Base-by-base conservation (phyloP, 23 red algal species). In the Gracilaria domingensis region DNA sequence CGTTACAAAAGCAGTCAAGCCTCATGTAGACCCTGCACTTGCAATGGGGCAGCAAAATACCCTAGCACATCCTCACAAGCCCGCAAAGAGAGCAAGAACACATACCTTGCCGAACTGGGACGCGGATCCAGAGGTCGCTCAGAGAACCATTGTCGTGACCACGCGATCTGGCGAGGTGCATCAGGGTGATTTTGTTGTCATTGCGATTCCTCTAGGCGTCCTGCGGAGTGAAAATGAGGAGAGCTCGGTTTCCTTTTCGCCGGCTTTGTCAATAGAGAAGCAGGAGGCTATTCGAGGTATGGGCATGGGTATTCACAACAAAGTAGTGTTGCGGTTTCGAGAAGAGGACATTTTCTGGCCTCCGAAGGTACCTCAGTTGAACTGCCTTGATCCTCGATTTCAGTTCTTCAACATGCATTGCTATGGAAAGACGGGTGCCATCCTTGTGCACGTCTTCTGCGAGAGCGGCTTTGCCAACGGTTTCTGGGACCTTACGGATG, bases 221-320 rank as follows among this genome's bases (percentile, higher is more conserved):
- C 58, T 91, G 36, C 55, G 45, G 2, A 32, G 17, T 14, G 67
- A 83, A 23, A 23, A 91, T 81, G 88, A 71, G 26, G 88, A 81
- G 42, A 83, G 88, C 75, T 53, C 48, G n/a, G 79, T 91, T 11
- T 58, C 45, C 5, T 91, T 91, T 45, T 81, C 88, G 12, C 88
- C 88, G n/a, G 30, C 75, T 14, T 59, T 91, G 50, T 82, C 76
- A 23, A n/a, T 81, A 11, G 35, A 36, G 24, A 91, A 91, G 48
- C 28, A 56, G 23, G 73, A 81, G 26, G 87, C 87, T 30, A 75
- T 87, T 49, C 75, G 88, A 23, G 88, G 88, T 29, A 67, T 91
- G 51, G 88, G 62, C 2, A 91, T 91, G 88, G 88, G 88, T n/a
- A 45, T 91, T 55, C 88, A 91, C 75, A 91, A 91, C 65, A 91